Percentiles rank a stretch among this genome's conserved stretches.
These are phyloP conservation scores for Mycena venus DNA, from an alignment of 768 basidiomycete species.

Conservation along the genomic window DNA sequence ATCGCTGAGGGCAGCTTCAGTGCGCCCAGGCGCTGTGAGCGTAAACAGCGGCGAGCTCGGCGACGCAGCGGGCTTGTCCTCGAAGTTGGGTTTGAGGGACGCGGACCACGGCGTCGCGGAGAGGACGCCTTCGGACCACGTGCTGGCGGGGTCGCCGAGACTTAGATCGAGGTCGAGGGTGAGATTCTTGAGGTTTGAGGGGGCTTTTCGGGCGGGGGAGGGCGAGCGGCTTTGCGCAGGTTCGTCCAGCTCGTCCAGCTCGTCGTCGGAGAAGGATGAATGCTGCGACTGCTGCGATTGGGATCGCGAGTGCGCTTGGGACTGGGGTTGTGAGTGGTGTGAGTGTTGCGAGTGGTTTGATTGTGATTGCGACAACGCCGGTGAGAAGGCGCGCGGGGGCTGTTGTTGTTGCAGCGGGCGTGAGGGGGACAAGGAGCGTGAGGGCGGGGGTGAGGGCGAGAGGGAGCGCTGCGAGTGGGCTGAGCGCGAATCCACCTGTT, in stretches of 20 bases:
- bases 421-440: constrained; percentile 9
- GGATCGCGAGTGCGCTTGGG: not conserved
- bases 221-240: too few species aligned
- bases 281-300: not conserved
- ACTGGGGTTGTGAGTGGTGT: not conserved
- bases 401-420: not conserved
- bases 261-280: not conserved
- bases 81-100: not conserved
- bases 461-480: not conserved
- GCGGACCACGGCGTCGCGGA: constrained; percentile 33
- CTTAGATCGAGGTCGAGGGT: constrained; percentile 25
- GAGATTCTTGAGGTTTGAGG: constrained; percentile 13
- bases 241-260: not conserved
- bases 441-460: not conserved
- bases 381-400: not conserved
- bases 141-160: constrained; percentile 7
- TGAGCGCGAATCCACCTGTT: not conserved
- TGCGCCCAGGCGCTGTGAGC: constrained; percentile 15
- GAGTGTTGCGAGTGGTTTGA: constrained; percentile 1
- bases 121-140: constrained; percentile 33
- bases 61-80: not conserved
- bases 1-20: not conserved
- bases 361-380: not conserved
- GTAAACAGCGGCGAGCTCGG: constrained; percentile 28
- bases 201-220: too few species aligned